These are phyloP conservation scores for Teratosphaeria zuluensis DNA, from an alignment of 2,329 filamentous ascomycete species.

Conservation along the genomic window DNA sequence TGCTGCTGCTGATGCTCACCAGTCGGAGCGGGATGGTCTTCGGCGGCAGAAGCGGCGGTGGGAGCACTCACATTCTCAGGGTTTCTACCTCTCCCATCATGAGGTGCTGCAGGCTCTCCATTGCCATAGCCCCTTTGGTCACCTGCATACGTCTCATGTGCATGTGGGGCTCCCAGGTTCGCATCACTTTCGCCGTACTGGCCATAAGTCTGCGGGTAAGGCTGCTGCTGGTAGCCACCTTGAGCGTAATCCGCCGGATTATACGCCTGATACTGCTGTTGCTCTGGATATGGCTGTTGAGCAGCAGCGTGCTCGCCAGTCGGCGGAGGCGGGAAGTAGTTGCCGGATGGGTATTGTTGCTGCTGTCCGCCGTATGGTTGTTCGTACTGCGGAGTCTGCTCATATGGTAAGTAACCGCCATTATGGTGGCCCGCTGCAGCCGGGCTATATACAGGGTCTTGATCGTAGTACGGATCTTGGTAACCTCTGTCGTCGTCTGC, in stretches of 20 bases:
- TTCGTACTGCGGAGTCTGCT: slow-evolving; percentile 21
- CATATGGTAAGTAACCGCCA: slow-evolving; percentile 14
- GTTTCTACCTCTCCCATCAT: slow-evolving; percentile 16
- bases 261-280: slow-evolving; percentile 25
- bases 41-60: slow-evolving; percentile 1
- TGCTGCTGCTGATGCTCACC: slow-evolving; percentile 1
- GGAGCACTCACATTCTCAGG: slow-evolving; percentile 41
- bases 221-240: slow-evolving; percentile 10
- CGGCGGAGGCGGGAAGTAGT: slow-evolving; percentile 42
- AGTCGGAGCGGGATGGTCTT: not conserved
- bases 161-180: slow-evolving; percentile 18
- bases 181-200: slow-evolving; percentile 20
- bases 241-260: slow-evolving; percentile 38
- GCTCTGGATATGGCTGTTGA: slow-evolving; percentile 16
- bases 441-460: slow-evolving; percentile 20
- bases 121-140: slow-evolving; percentile 18
- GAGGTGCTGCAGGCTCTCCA: slow-evolving; percentile 9
- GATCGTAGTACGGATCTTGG: slow-evolving; percentile 17
- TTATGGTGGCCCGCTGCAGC: slow-evolving; percentile 27
- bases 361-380: slow-evolving; percentile 11
- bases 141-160: slow-evolving; percentile 23
- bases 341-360: slow-evolving; percentile 33
- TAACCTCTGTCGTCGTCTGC: slow-evolving; percentile 12
- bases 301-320: slow-evolving; percentile 11
- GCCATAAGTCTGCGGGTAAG: slow-evolving; percentile 22